Percentiles rank a stretch among this genome's conserved stretches.
Conservation (phyloP, 2,329 filamentous ascomycete species). For the Lecanicillium sp. region DNA sequence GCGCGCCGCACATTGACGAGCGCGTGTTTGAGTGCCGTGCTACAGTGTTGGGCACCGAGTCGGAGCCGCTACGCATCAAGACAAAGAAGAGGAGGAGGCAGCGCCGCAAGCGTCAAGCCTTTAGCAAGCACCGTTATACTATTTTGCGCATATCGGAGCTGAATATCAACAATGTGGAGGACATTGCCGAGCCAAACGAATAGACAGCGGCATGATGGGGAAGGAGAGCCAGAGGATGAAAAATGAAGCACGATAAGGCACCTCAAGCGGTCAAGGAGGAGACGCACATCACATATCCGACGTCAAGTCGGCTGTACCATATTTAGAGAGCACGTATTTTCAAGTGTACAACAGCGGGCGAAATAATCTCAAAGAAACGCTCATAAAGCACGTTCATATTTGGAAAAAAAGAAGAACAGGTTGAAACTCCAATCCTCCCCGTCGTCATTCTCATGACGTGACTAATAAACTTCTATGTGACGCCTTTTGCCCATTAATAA, state of each 20-base stretch:
- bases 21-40: conserved; percentile 78
- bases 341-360: too few relatives aligned
- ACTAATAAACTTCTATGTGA: too few relatives aligned
- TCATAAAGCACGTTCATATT: too few relatives aligned
- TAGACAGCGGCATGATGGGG: too few relatives aligned
- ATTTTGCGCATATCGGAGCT: conserved; percentile 79
- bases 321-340: background rate
- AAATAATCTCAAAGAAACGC: too few relatives aligned
- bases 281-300: too few relatives aligned
- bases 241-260: conserved; percentile 5
- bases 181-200: conserved; percentile 24
- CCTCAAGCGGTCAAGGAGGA: too few relatives aligned
- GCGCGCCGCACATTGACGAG: conserved; percentile 74
- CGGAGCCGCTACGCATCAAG: conserved; percentile 68
- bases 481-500: too few relatives aligned
- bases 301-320: conserved; percentile 3
- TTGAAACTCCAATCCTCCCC: too few relatives aligned
- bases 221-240: conserved; percentile 11
- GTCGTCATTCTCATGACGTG: too few relatives aligned
- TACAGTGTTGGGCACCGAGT: conserved; percentile 76
- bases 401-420: too few relatives aligned
- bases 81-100: conserved; percentile 77
- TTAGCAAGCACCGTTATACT: conserved; percentile 88
- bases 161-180: conserved; percentile 46
- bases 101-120: conserved; percentile 64